phyloP scores from a whole-genome alignment of 495 filamentous ascomycete species.

The Penicillium arizonense region DNA sequence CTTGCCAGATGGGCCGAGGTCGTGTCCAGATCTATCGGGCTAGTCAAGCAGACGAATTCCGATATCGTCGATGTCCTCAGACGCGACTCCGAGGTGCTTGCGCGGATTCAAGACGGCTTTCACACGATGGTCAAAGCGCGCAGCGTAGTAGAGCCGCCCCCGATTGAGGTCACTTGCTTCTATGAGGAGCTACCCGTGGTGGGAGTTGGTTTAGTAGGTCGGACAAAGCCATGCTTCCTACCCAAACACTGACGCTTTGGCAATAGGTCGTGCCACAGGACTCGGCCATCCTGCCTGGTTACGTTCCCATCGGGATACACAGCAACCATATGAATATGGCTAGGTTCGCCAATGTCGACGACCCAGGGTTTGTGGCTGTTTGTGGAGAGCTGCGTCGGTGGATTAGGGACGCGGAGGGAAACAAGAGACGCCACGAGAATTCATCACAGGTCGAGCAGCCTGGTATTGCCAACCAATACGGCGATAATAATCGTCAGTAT shows the following conservation, averaged over 20 bases:
- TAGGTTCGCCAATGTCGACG: too few relatives aligned
- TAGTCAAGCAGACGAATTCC: not conserved
- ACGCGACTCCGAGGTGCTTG: not conserved
- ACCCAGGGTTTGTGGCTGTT: too few relatives aligned
- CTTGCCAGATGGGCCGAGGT: conserved; percentile 7
- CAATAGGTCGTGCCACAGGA: not conserved
- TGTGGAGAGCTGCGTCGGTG: too few relatives aligned
- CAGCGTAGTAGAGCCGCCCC: too few relatives aligned
- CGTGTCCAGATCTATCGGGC: not conserved
- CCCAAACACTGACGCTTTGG: too few relatives aligned
- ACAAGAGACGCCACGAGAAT: too few relatives aligned
- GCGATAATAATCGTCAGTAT: too few relatives aligned
- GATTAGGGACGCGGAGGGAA: too few relatives aligned
- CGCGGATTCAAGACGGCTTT: not conserved
- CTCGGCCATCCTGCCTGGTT: not conserved
- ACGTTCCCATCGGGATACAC: not conserved
- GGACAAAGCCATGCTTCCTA: too few relatives aligned
- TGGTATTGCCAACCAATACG: too few relatives aligned
- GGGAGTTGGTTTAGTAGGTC: too few relatives aligned
- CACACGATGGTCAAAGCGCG: not conserved
- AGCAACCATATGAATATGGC: not conserved
- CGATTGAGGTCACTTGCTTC: not conserved
- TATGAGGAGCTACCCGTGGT: not conserved
- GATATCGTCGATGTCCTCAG: not conserved
- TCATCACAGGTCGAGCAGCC: too few relatives aligned